Evolutionary conservation across 352 stramenopile genomes (phyloP).

Genomic region (Salisapilia sapeloensis): DNA sequence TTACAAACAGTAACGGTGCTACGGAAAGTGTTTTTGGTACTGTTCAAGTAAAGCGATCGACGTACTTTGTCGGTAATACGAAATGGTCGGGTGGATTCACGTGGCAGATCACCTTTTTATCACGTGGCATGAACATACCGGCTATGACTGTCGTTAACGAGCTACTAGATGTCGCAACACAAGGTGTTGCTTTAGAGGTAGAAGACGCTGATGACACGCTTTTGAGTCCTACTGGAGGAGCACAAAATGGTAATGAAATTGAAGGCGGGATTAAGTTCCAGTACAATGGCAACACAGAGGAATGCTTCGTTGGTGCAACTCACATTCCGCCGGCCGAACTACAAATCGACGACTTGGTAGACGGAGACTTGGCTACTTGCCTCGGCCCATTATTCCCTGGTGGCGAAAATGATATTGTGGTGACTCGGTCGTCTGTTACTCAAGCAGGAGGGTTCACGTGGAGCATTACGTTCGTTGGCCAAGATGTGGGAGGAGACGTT

Average conservation of each 20-base stretch:
- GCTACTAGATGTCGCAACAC: slow-evolving; percentile 6
- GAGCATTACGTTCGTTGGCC: slow-evolving; percentile 52
- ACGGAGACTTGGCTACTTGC: slow-evolving; percentile 22
- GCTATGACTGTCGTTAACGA: slow-evolving; percentile 21
- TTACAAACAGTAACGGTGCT: slow-evolving; percentile 8
- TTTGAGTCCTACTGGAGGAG: slow-evolving; percentile 34
- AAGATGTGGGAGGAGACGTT: slow-evolving; percentile 71
- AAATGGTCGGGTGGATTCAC: slow-evolving; percentile 90
- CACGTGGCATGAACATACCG: slow-evolving; percentile 70
- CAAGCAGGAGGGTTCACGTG: slow-evolving; percentile 64
- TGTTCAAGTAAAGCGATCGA: slow-evolving; percentile 59
- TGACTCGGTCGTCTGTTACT: slow-evolving; percentile 41
- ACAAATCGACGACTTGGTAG: slow-evolving; percentile 2
- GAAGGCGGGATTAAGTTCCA: slow-evolving; percentile 55
- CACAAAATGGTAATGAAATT: slow-evolving; percentile 85
- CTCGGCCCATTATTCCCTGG: slow-evolving; percentile 15
- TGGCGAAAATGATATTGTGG: slow-evolving; percentile 19
- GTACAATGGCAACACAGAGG: slow-evolving; percentile 20
- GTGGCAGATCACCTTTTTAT: slow-evolving; percentile 88
- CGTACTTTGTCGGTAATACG: slow-evolving; percentile 64
- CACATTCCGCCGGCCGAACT: no score
- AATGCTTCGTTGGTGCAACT: slow-evolving; percentile 14
- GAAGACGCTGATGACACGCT: slow-evolving; percentile 20
- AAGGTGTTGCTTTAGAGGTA: slow-evolving; percentile 9
- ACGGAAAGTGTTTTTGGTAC: slow-evolving; percentile 79